phyloP scores from a whole-genome alignment of 176 grass and related monocot species.

The Carex scoparia region DNA sequence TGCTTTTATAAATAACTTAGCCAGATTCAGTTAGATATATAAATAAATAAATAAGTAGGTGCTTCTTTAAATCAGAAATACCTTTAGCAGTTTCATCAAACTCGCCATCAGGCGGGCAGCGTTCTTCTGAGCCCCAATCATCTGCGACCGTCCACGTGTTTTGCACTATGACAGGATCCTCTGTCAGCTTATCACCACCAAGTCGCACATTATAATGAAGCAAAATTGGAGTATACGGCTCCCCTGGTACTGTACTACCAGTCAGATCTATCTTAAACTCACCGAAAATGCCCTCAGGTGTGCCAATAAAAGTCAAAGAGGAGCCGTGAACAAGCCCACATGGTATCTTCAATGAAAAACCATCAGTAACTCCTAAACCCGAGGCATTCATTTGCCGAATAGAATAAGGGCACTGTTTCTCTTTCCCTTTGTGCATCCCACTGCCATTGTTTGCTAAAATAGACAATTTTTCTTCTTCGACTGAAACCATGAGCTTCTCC shows the following conservation, averaged over 20 bases:
- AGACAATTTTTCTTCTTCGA: conserved; percentile 50
- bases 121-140: conserved; percentile 91
- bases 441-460: conserved; percentile 40
- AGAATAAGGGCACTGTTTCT: conserved; percentile 95
- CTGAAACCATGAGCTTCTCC: conserved; percentile 57
- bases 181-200: conserved; percentile 95
- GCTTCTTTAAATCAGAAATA: conserved; percentile 26
- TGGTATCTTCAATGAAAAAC: conserved; percentile 71
- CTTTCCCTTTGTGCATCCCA: conserved; percentile 49
- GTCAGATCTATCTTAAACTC: conserved; percentile 80
- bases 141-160: conserved; percentile 79
- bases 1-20: no score
- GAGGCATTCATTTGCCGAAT: conserved; percentile 89
- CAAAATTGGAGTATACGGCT: conserved; percentile 78
- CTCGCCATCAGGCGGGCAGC: conserved; percentile 60
- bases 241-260: conserved; percentile 71
- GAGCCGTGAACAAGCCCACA: conserved; percentile 98
- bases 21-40: background rate
- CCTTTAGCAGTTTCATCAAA: conserved; percentile 62
- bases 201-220: conserved; percentile 96
- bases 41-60: conserved; percentile 14
- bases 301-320: conserved; percentile 86
- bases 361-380: conserved; percentile 32
- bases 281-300: conserved; percentile 73
- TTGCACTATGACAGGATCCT: conserved; percentile 97